Conservation (phyloP, 768 basidiomycete genomes). For the Peribolospora baueri region DNA sequence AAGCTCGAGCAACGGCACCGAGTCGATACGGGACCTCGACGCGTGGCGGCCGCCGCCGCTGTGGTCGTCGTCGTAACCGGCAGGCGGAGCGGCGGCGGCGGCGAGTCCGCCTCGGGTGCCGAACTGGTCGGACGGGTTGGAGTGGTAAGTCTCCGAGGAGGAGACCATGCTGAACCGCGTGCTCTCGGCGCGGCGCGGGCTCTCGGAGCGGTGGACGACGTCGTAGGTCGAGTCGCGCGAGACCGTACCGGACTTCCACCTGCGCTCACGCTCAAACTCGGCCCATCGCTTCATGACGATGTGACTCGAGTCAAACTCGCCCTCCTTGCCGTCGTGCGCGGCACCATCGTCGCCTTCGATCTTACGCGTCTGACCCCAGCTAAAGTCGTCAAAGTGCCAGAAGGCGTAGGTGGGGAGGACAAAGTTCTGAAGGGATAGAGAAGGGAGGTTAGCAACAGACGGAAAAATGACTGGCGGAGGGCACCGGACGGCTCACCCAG, state of each 20-base stretch:
- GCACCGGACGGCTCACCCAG: slow-evolving; percentile 26
- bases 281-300: slow-evolving; percentile 99
- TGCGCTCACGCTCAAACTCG: slow-evolving; percentile 84
- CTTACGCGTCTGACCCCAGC: slow-evolving; percentile 85
- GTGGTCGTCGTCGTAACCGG: slow-evolving; percentile 8
- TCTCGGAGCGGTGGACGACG: slow-evolving; percentile 19
- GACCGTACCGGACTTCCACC: slow-evolving; percentile 69
- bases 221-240: slow-evolving; percentile 58
- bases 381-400: slow-evolving; percentile 96
- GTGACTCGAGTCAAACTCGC: slow-evolving; percentile 83
- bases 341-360: slow-evolving; percentile 41
- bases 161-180: slow-evolving; percentile 53
- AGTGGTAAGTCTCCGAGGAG: slow-evolving; percentile 39
- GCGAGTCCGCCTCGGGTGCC: background rate
- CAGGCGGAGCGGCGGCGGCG: slow-evolving; percentile 11
- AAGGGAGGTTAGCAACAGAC: no score
- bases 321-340: slow-evolving; percentile 75
- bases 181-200: slow-evolving; percentile 21
- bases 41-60: no score
- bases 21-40: background rate
- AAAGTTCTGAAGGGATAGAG: slow-evolving; percentile 31
- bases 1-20: slow-evolving; percentile 20
- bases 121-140: background rate
- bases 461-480: no score
- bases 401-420: slow-evolving; percentile 70